Evolutionary conservation across 2,329 filamentous ascomycete species (phyloP).

Genomic region (Paraphaeosphaeria sporulosa): DNA sequence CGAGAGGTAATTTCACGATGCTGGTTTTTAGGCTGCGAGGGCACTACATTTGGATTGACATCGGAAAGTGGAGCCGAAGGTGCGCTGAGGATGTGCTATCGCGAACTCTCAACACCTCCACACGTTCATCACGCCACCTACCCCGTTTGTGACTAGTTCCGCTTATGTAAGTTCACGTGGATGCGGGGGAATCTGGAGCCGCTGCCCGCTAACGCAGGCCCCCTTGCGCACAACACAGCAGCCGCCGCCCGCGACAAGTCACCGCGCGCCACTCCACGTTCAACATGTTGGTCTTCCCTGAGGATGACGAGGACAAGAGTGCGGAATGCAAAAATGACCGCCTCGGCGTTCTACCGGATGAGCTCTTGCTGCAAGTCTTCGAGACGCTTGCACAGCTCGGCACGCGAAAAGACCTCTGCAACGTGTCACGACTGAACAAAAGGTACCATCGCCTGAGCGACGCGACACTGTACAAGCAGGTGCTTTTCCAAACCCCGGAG

Average conservation of each 20-base stretch:
- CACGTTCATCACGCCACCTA: conserved; percentile 6
- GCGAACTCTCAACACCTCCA: background rate
- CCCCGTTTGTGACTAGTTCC: background rate
- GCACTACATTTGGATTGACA: too few species aligned
- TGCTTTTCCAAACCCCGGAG: conserved; percentile 41
- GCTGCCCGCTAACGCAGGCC: background rate
- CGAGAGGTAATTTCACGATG: too few species aligned
- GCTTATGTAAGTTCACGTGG: background rate
- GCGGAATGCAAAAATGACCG: conserved; percentile 18
- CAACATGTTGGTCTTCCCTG: conserved; percentile 16
- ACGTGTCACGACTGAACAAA: conserved; percentile 39
- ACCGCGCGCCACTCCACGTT: background rate
- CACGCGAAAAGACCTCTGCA: conserved; percentile 36
- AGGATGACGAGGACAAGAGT: conserved; percentile 8
- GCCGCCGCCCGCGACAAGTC: background rate
- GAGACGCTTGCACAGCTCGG: conserved; percentile 34
- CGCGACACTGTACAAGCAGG: conserved; percentile 41
- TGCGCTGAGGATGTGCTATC: background rate
- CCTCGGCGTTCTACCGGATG: conserved; percentile 35
- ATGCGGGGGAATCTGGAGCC: conserved; percentile 5
- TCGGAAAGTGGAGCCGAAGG: background rate
- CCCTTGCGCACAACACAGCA: background rate
- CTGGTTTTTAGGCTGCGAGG: too few species aligned
- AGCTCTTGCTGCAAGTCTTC: conserved; percentile 42
- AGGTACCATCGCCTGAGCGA: conserved; percentile 42